A percentile compares a stretch with the other conserved stretches of the same genome.
Conservation (phyloP, 108 stramenopile genomes). For the Fistulifera solaris region DNA sequence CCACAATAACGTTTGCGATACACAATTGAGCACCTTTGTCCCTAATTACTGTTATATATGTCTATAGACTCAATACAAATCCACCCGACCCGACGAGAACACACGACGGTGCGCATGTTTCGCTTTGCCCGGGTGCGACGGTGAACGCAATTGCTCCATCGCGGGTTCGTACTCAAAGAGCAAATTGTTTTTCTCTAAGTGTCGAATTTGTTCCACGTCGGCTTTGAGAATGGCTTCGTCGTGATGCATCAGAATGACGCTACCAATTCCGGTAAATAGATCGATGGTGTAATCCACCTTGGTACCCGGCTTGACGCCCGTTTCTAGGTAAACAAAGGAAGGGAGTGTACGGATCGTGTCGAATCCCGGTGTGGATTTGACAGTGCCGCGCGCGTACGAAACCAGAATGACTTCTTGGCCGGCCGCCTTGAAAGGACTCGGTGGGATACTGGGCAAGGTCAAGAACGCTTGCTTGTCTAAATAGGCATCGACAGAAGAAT, state of each 20-base stretch:
- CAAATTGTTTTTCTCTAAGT: constrained; percentile 64
- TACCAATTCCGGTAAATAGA: constrained; percentile 78
- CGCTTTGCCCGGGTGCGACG: not conserved
- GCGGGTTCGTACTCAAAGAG: constrained; percentile 49
- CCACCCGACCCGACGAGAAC: no score
- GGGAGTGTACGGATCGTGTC: constrained; percentile 61
- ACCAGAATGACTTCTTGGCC: constrained; percentile 86
- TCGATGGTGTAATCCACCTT: constrained; percentile 77
- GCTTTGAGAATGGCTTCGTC: constrained; percentile 45
- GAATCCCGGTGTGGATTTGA: constrained; percentile 71
- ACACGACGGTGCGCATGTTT: constrained; percentile 16
- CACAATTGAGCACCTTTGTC: no score
- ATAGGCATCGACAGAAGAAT: constrained; percentile 73
- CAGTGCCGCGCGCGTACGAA: constrained; percentile 54
- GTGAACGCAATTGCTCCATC: no score
- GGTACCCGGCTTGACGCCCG: constrained; percentile 57
- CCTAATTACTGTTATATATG: no score
- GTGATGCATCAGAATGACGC: constrained; percentile 71
- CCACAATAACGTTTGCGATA: no score
- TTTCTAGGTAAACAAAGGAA: constrained; percentile 77
- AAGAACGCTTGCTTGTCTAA: constrained; percentile 55
- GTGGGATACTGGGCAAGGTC: constrained; percentile 49
- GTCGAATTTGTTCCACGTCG: constrained; percentile 60
- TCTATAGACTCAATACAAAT: no score
- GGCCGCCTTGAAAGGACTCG: constrained; percentile 72